Conservation (phyloP, 768 basidiomycete genomes). For the Amanita phalloides region DNA sequence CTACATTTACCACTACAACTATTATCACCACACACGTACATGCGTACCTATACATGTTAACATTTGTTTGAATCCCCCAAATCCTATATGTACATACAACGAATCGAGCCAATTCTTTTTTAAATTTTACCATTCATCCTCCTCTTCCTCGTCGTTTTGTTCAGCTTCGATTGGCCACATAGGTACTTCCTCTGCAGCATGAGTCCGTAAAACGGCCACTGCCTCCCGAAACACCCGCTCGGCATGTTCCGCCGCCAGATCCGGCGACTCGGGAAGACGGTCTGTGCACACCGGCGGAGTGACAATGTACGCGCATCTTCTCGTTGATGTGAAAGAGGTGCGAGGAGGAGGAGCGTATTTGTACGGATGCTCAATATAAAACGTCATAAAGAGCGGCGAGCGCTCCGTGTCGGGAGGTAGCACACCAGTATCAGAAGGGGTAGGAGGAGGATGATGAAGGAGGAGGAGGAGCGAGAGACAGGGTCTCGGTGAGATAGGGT, state of each 20-base stretch:
- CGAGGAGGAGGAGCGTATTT: conserved; percentile 20
- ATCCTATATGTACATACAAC: not conserved
- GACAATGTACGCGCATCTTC: conserved; percentile 7
- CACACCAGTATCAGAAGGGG: not conserved
- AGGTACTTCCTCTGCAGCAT: not conserved
- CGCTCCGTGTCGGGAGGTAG: conserved; percentile 8
- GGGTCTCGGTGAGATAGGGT: conserved; percentile 47
- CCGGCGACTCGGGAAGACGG: conserved; percentile 41
- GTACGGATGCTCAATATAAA: conserved; percentile 35
- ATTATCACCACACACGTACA: no score
- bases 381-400: conserved; percentile 40
- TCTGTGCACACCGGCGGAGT: conserved; percentile 17
- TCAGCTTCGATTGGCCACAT: not conserved
- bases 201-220: conserved; percentile 8
- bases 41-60: no score
- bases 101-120: not conserved
- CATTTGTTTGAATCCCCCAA: no score
- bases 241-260: conserved; percentile 45
- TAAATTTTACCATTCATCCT: not conserved
- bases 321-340: conserved; percentile 7
- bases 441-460: no score
- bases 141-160: not conserved
- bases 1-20: no score
- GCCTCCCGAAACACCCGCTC: conserved; percentile 47
- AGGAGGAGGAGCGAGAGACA: conserved; percentile 17